Conservation (phyloP, 768 basidiomycete species). For the Leccinum imitatum region DNA sequence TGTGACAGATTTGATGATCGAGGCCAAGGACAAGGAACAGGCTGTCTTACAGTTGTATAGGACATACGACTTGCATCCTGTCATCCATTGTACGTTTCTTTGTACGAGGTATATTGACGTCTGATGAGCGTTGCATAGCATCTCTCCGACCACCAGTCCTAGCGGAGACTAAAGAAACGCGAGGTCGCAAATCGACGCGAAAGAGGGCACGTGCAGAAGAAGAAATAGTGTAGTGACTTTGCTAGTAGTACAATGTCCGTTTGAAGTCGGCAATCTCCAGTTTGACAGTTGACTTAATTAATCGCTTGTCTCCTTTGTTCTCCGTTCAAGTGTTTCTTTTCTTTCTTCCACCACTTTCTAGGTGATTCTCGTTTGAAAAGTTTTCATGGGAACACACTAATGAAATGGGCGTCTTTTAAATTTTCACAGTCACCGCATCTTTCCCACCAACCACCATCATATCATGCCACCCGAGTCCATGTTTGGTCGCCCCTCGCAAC, state of each 20-base stretch:
- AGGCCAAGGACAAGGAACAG: conserved; percentile 93
- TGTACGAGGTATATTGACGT: no score
- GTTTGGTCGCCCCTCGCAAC: conserved; percentile 29
- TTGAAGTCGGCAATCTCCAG: conserved; percentile 16
- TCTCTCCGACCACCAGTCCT: conserved; percentile 44
- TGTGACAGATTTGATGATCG: conserved; percentile 79
- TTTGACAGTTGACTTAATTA: background rate
- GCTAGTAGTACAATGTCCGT: background rate
- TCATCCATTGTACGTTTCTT: conserved; percentile 50
- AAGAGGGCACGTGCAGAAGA: conserved; percentile 13
- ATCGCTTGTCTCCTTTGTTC: background rate
- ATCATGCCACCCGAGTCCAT: conserved; percentile 29
- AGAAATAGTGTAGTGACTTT: background rate
- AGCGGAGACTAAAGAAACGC: conserved; percentile 41
- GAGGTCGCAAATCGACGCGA: conserved; percentile 40
- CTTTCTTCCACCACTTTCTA: conserved; percentile 1
- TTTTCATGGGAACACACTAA: conserved; percentile 3
- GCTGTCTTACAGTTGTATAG: conserved; percentile 85
- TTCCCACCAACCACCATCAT: conserved; percentile 10
- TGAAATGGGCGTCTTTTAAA: background rate
- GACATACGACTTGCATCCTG: conserved; percentile 69
- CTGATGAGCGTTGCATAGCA: conserved; percentile 11
- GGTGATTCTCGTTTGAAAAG: conserved; percentile 12
- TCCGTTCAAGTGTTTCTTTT: background rate
- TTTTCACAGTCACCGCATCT: conserved; percentile 16